A percentile compares a stretch with the other conserved stretches of the same genome.
These are phyloP conservation scores for Alternaria alternata DNA, from an alignment of 2,329 filamentous ascomycete genomes.

Conservation along the genomic window DNA sequence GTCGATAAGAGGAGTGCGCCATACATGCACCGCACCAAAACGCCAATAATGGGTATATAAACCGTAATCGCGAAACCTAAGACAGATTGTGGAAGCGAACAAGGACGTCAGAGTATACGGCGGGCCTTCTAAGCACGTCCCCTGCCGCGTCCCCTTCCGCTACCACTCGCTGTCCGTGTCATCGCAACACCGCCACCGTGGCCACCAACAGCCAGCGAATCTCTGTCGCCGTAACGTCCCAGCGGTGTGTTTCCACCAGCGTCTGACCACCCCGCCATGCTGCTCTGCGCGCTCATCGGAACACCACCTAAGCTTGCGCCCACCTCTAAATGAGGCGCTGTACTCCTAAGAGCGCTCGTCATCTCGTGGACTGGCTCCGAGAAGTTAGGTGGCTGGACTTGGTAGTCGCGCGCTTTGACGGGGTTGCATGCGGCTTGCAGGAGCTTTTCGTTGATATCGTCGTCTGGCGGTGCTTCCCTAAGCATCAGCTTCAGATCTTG, in stretches of 20 bases:
- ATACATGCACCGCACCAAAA: conserved; percentile 8
- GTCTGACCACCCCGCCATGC: conserved; percentile 48
- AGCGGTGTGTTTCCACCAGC: conserved; percentile 47
- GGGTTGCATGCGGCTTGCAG: conserved; percentile 47
- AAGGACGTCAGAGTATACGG: background rate
- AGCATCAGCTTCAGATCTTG: conserved; percentile 60
- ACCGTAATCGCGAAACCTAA: conserved; percentile 9
- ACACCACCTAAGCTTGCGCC: conserved; percentile 43
- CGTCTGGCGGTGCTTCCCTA: conserved; percentile 47
- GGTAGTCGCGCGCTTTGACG: conserved; percentile 44
- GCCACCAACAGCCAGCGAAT: conserved; percentile 22
- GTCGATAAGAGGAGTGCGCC: background rate
- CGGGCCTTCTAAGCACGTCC: conserved; percentile 17
- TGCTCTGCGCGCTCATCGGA: conserved; percentile 53
- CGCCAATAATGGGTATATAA: conserved; percentile 27
- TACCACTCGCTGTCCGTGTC: conserved; percentile 50
- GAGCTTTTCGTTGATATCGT: conserved; percentile 51
- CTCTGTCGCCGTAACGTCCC: conserved; percentile 43
- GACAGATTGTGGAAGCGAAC: background rate
- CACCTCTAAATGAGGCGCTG: conserved; percentile 46
- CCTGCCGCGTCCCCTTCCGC: conserved; percentile 45
- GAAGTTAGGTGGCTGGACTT: conserved; percentile 46
- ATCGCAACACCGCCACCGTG: conserved; percentile 46
- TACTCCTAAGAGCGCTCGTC: conserved; percentile 37
- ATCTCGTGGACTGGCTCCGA: conserved; percentile 44